Evolutionary conservation across 2,329 filamentous ascomycete genomes (phyloP), one percentile per base, ranked within the genome.

Genomic region (Thelonectria discophora): DNA sequence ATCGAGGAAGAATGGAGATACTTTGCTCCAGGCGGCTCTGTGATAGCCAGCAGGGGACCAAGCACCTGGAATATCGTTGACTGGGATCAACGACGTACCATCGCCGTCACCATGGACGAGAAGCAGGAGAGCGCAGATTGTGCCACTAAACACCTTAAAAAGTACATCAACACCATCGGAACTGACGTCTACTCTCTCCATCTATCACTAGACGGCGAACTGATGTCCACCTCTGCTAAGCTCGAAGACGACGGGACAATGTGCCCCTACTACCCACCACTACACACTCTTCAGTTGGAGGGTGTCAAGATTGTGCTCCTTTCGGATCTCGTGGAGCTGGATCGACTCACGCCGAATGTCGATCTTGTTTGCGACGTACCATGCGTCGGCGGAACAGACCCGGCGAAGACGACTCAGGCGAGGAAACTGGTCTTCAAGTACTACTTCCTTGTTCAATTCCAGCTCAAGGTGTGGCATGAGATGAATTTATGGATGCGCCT

Each of bases 171-270:
- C n/a, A 34, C 17, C 13, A 32, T 52, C 17, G 49, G 15, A 11
- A 13, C 49, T 30, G 20, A 42, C 15, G 49, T 52, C 7, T 15
- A 27, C 15, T 34, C 49, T 13, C 42, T 52, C 15, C n/a, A 15
- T 24, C n/a, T 42, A 3, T 24, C 37, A 5, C 37, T 37, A 12
- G 12, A 52, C 6, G 49, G 49, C 6, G 49, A 30, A 3, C 20
- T 52, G 37, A 30, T 52, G 3, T 52, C 37, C 17, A 52, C 37
- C 1, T 70, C 63, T 61, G 71, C 57, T 2, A 63, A 73, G 47
- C 3, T 63, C 1, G 56, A 75, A 30, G 51, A 75, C 2, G 42
- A 45, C 42, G n/a, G 9, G 12, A 5, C n/a, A 12, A 45, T 5
- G 3, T 45, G 18, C 12, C 17, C 21, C n/a, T 45, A 45, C 42